These are phyloP conservation scores for Nemophila menziesii DNA, from an alignment of 257 asterid species.

Conservation along the genomic window DNA sequence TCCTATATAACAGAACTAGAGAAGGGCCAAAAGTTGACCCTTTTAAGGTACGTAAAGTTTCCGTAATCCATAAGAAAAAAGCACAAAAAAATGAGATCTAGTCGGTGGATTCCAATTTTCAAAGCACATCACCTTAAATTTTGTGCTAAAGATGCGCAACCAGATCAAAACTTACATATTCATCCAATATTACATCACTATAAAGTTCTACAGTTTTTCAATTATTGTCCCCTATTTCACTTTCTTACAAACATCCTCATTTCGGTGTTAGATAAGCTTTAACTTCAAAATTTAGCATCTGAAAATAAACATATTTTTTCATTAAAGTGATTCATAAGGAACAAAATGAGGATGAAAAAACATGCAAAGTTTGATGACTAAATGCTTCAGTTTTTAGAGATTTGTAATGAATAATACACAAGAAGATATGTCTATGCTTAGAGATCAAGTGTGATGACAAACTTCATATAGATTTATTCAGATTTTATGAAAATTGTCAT, in stretches of 20 bases:
- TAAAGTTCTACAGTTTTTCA: background rate
- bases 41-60: constrained; percentile 4
- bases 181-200: background rate
- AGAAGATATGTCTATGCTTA: too few species aligned
- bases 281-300: background rate
- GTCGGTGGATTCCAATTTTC: background rate
- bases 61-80: background rate
- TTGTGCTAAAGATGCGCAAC: background rate
- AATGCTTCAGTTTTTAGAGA: too few species aligned
- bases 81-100: background rate
- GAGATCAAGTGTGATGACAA: too few species aligned
- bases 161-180: background rate
- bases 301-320: background rate
- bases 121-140: background rate
- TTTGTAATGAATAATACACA: too few species aligned
- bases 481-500: too few species aligned
- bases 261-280: background rate
- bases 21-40: constrained; percentile 2
- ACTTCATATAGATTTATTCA: too few species aligned
- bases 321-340: background rate
- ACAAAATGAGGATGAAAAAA: background rate
- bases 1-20: background rate
- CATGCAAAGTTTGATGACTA: background rate
- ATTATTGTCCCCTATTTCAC: too few species aligned
- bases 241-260: too few species aligned